A percentile compares a stretch with the other conserved stretches of the same genome.
These are phyloP conservation scores for Typha latifolia DNA, from an alignment of 176 grass and related monocot species.

Conservation along the genomic window DNA sequence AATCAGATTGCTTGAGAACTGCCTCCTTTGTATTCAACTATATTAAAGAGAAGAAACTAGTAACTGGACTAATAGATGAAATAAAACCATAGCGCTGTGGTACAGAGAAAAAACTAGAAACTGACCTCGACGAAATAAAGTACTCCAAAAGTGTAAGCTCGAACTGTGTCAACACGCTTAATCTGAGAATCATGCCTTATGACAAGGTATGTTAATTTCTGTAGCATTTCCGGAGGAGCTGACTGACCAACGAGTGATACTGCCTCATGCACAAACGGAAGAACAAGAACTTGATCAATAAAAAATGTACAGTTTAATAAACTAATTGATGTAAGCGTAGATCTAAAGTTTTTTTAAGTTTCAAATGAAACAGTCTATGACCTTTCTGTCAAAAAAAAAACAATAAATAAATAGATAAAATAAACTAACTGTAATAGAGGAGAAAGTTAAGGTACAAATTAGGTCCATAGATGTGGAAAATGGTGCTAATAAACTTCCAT, in stretches of 20 bases:
- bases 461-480: not conserved
- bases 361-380: too few species aligned
- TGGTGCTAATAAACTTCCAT: not conserved
- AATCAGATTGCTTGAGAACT: too few species aligned
- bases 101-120: not conserved
- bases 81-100: too few species aligned
- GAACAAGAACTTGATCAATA: not conserved
- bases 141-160: conserved; percentile 19
- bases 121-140: conserved; percentile 23
- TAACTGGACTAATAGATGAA: too few species aligned
- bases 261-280: not conserved
- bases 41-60: not conserved
- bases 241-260: conserved; percentile 12
- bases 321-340: not conserved
- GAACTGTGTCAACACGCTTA: conserved; percentile 18
- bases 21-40: too few species aligned
- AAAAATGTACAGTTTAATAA: not conserved
- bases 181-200: conserved; percentile 7
- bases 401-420: too few species aligned
- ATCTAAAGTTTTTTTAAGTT: too few species aligned
- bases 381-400: too few species aligned
- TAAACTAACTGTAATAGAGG: not conserved
- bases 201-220: conserved; percentile 22
- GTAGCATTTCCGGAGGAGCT: conserved; percentile 18
- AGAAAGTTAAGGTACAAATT: not conserved